Conservation (phyloP, 805 yeast species). For the Barnettozyma pratensis region DNA sequence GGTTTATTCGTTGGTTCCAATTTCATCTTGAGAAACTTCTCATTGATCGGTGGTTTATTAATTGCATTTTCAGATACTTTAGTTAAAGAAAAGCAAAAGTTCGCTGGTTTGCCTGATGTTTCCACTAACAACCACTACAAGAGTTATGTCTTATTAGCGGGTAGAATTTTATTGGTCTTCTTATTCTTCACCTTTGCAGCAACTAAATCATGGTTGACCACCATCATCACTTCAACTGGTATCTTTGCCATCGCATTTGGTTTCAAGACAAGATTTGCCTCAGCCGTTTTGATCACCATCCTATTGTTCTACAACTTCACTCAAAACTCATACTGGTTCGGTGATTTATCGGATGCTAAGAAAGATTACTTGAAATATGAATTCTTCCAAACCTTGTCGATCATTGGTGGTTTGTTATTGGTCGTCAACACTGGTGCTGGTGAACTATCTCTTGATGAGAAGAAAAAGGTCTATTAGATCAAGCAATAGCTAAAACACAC, state of each 20-base stretch:
- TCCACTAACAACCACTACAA: constrained; percentile 61
- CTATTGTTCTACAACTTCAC: constrained; percentile 71
- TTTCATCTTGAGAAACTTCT: constrained; percentile 80
- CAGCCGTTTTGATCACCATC: constrained; percentile 60
- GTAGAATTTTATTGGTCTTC: constrained; percentile 79
- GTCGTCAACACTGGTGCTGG: constrained; percentile 97
- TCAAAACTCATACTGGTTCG: constrained; percentile 86
- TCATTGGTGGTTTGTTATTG: constrained; percentile 88
- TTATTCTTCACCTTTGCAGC: constrained; percentile 82
- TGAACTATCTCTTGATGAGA: constrained; percentile 86
- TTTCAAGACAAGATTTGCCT: constrained; percentile 86
- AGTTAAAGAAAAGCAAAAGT: constrained; percentile 63
- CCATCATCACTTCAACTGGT: constrained; percentile 64
- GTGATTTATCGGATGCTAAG: constrained; percentile 54
- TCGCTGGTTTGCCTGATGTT: constrained; percentile 43
- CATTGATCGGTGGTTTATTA: constrained; percentile 88
- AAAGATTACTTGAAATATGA: constrained; percentile 90
- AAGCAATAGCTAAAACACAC: background rate
- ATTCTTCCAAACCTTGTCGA: constrained; percentile 89
- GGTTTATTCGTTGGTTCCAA: constrained; percentile 79
- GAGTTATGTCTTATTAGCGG: constrained; percentile 79
- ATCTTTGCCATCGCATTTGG: constrained; percentile 81
- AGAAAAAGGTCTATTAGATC: constrained; percentile 77
- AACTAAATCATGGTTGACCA: constrained; percentile 64
- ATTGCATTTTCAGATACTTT: constrained; percentile 84